Percentiles rank a stretch among this genome's conserved stretches.
Conservation (phyloP, 2,329 filamentous ascomycete genomes). For the Trichoderma oligosporum region DNA sequence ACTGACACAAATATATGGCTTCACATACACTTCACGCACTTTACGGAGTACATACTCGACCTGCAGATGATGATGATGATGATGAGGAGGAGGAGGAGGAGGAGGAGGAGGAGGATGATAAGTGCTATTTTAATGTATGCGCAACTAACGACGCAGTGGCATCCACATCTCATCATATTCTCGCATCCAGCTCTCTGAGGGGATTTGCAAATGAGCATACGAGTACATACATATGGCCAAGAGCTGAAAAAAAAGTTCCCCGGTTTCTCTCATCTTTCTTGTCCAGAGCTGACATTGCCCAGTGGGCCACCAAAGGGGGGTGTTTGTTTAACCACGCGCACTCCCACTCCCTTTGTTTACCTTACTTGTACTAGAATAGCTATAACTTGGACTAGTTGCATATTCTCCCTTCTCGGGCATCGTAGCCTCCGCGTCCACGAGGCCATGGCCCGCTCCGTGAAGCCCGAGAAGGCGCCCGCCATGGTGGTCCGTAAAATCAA, state of each 20-base stretch:
- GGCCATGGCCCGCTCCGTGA: slow-evolving; percentile 17
- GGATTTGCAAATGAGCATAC: slow-evolving; percentile 12
- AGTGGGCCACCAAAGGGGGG: slow-evolving; percentile 16
- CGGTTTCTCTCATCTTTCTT: not conserved
- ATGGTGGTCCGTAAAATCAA: not conserved
- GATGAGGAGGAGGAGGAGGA: no score
- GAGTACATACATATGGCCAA: slow-evolving; percentile 4
- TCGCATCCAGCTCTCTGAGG: not conserved
- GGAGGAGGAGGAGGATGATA: no score
- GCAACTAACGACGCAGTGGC: slow-evolving; percentile 6
- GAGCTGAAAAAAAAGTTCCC: slow-evolving; percentile 17
- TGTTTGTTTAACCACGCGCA: slow-evolving; percentile 16
- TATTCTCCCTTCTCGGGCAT: no score
- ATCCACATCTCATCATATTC: slow-evolving; percentile 7
- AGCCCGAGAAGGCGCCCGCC: slow-evolving; percentile 10
- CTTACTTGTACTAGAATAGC: no score
- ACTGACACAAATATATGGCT: not conserved
- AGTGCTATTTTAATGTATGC: no score
- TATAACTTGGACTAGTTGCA: no score
- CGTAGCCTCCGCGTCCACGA: slow-evolving; percentile 16
- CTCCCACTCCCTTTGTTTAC: slow-evolving; percentile 2
- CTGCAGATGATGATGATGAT: slow-evolving; percentile 11
- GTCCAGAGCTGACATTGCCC: slow-evolving; percentile 17
- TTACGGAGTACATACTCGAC: no score
- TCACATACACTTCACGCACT: no score